Conservation (phyloP, 805 yeast genomes). For the Starmerella gropengiesseri region DNA sequence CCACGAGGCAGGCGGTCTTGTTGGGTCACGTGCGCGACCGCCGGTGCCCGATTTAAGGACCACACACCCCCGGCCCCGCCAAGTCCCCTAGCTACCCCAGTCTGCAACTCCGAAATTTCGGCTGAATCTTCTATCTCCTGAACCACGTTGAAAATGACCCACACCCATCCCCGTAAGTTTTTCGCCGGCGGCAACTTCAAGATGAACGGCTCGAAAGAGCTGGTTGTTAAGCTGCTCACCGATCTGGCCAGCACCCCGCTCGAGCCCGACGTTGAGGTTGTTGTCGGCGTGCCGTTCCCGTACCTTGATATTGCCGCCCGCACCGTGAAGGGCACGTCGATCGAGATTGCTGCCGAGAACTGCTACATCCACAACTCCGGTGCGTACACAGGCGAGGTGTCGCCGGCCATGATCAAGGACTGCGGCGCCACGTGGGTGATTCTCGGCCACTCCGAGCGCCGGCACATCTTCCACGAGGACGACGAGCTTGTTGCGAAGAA, state of each 20-base stretch:
- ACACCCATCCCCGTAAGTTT: slow-evolving; percentile 80
- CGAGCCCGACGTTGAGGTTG: slow-evolving; percentile 78
- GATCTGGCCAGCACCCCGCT: slow-evolving; percentile 69
- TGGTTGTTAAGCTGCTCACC: slow-evolving; percentile 73
- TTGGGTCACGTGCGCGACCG: no score
- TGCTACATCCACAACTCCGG: slow-evolving; percentile 79
- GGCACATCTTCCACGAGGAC: slow-evolving; percentile 80
- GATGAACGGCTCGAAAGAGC: slow-evolving; percentile 87
- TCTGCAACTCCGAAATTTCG: not conserved
- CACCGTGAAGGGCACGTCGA: slow-evolving; percentile 55
- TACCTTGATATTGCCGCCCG: slow-evolving; percentile 70
- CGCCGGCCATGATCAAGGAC: slow-evolving; percentile 80
- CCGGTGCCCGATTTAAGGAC: no score
- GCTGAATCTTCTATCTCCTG: no score
- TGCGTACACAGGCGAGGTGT: slow-evolving; percentile 96
- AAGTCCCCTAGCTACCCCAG: no score
- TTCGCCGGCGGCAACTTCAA: slow-evolving; percentile 99
- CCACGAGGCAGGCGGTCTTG: not conserved
- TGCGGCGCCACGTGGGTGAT: slow-evolving; percentile 89
- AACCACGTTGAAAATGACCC: no score
- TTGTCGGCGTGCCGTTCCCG: slow-evolving; percentile 91
- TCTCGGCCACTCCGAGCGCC: slow-evolving; percentile 97
- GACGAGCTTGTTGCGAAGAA: slow-evolving; percentile 88
- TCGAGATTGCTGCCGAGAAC: slow-evolving; percentile 84
- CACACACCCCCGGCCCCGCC: no score